Evolutionary conservation across 2,329 filamentous ascomycete genomes (phyloP), one percentile per base, ranked within the genome.

Genomic region (Trichoderma cornu-damae): DNA sequence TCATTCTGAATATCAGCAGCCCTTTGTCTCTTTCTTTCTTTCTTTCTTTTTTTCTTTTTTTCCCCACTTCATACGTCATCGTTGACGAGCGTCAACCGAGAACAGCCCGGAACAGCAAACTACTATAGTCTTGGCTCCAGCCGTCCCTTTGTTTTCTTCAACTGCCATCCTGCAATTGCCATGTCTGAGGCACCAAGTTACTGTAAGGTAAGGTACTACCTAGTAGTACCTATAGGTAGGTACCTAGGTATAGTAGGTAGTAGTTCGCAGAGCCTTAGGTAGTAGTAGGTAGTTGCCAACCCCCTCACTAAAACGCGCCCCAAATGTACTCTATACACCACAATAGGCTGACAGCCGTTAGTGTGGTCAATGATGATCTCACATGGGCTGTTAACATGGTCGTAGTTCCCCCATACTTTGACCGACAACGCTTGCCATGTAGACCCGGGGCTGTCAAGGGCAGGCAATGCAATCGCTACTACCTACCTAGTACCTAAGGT

Each of bases 41-140:
- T n/a, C n/a, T n/a, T n/a, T n/a, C n/a, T n/a, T n/a, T n/a, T n/a
- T n/a, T n/a, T n/a, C n/a, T n/a, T n/a, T n/a, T n/a, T n/a, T n/a
- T n/a, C n/a, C n/a, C n/a, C n/a, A n/a, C n/a, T 18, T 28, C 24
- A n/a, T 54, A 55, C 42, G 52, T 55, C 40, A 55, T 46, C 32
- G 12, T 16, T 22, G 24, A 2, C 35, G 47, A 43, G 51, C 42
- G 18, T 37, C 50, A 8, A 26, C 9, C 38, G 18, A 35, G 40
- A 22, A 11, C 30, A 5, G n/a, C n/a, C 40, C 12, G 26, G 11
- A 34, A 35, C 30, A 34, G 38, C 9, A 18, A 35, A 7, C n/a
- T 12, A 38, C n/a, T n/a, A n/a, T n/a, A n/a, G n/a, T n/a, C n/a
- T 28, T 38, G 4, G 30, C 9, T 14, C 38, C 52, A 47, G 52